Evolutionary conservation across 208 protist species (phyloP).

Genomic region (Trypanosoma boissoni): DNA sequence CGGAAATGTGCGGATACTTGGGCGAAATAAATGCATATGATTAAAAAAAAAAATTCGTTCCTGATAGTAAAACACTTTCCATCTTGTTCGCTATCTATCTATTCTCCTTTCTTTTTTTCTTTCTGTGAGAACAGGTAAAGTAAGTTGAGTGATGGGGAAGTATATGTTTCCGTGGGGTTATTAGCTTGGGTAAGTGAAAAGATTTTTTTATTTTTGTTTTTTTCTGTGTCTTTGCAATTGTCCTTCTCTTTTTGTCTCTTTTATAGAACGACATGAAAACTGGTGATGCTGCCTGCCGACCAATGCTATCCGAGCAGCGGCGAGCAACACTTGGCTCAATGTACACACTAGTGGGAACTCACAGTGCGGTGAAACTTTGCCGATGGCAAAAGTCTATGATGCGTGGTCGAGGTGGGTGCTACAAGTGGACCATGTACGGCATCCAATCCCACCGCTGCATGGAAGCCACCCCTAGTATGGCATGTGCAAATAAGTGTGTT

Average conservation of each 20-base stretch:
- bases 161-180: not conserved
- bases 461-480: slow-evolving; percentile 95
- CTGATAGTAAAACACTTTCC: slow-evolving; percentile 1
- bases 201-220: not conserved
- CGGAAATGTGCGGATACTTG: not conserved
- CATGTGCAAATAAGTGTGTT: slow-evolving; percentile 96
- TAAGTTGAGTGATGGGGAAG: not conserved
- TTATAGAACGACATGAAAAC: slow-evolving; percentile 5
- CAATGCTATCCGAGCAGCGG: slow-evolving; percentile 79
- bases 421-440: slow-evolving; percentile 98
- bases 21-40: slow-evolving; percentile 8
- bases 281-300: slow-evolving; percentile 27
- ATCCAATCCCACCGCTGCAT: slow-evolving; percentile 95
- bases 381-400: slow-evolving; percentile 98
- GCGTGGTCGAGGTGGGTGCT: slow-evolving; percentile 94
- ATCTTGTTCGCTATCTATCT: not conserved
- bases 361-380: slow-evolving; percentile 97
- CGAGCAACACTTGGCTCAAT: slow-evolving; percentile 57
- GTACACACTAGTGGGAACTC: slow-evolving; percentile 92
- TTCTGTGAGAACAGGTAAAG: not conserved
- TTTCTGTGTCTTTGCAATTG: not conserved
- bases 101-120: not conserved
- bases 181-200: too few relatives aligned
- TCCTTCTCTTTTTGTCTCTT: not conserved
- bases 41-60: not conserved